Evolutionary conservation across 805 yeast species (phyloP).

Genomic region (Zygosaccharomyces gambellarensis): DNA sequence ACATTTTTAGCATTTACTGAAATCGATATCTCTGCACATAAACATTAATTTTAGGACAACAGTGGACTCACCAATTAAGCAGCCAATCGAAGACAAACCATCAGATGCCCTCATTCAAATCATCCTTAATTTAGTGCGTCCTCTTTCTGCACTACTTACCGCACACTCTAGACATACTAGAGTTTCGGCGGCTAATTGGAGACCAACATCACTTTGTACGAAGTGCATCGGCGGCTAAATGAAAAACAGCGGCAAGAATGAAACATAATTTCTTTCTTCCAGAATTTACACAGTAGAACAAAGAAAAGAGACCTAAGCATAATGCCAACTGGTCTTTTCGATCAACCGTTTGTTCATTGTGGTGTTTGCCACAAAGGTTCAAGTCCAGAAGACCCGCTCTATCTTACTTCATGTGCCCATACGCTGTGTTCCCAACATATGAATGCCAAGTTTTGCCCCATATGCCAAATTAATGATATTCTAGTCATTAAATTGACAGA

Average conservation of each 20-base stretch:
- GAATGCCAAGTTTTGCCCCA: constrained; percentile 14
- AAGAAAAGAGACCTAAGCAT: neutral
- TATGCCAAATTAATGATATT: constrained; percentile 21
- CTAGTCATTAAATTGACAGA: constrained; percentile 21
- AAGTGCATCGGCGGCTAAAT: constrained; percentile 13
- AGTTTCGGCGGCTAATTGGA: neutral
- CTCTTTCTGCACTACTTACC: neutral
- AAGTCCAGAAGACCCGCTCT: constrained; percentile 22
- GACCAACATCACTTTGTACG: neutral
- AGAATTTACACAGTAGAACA: neutral
- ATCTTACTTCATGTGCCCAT: constrained; percentile 39
- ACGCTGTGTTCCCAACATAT: constrained; percentile 34
- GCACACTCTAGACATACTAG: neutral
- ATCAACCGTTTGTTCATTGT: constrained; percentile 34
- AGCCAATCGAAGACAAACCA: too few relatives aligned
- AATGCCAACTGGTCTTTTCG: constrained; percentile 21
- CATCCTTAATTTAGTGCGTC: too few relatives aligned
- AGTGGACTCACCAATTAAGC: neutral
- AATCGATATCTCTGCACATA: neutral
- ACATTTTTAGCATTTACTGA: neutral
- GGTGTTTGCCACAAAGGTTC: constrained; percentile 31
- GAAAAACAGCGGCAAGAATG: constrained; percentile 4
- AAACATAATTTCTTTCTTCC: neutral
- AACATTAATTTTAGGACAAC: neutral
- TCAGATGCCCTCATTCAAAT: too few relatives aligned